Percentiles rank a stretch among this genome's conserved stretches.
These are phyloP conservation scores for Diplodia mutila DNA, from an alignment of 2,329 filamentous ascomycete species.

Conservation along the genomic window DNA sequence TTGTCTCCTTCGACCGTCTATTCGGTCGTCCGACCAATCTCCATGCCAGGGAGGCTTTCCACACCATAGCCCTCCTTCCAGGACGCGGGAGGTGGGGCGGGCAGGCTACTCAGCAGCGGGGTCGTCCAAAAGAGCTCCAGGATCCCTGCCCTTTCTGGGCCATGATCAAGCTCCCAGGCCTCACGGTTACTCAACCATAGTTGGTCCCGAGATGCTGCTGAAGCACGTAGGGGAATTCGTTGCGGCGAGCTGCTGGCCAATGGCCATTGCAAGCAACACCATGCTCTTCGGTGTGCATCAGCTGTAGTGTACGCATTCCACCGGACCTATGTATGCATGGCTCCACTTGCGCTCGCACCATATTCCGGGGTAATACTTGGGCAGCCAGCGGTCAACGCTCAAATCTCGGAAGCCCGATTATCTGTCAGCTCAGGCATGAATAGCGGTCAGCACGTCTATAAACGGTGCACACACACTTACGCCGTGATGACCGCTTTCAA, in stretches of 20 bases:
- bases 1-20: not conserved
- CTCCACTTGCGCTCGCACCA: not conserved
- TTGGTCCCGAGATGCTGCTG: not conserved
- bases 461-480: not conserved
- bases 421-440: slow-evolving; percentile 7
- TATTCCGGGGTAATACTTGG: slow-evolving; percentile 8
- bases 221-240: not conserved
- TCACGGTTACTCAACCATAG: not conserved
- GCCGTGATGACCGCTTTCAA: not conserved
- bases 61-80: not conserved
- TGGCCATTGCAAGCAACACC: not conserved
- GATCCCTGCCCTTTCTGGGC: not conserved
- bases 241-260: not conserved
- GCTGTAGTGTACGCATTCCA: slow-evolving; percentile 1
- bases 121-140: not conserved
- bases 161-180: not conserved
- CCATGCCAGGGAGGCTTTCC: not conserved
- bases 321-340: not conserved
- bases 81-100: too few relatives aligned
- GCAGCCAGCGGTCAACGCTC: not conserved
- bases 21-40: not conserved
- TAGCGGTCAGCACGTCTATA: slow-evolving; percentile 12
- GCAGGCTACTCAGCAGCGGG: not conserved
- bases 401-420: not conserved
- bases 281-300: not conserved